A percentile compares a stretch with the other conserved stretches of the same genome.
Conservation (phyloP, 2,329 filamentous ascomycete genomes). For the Colletotrichum liriopes region DNA sequence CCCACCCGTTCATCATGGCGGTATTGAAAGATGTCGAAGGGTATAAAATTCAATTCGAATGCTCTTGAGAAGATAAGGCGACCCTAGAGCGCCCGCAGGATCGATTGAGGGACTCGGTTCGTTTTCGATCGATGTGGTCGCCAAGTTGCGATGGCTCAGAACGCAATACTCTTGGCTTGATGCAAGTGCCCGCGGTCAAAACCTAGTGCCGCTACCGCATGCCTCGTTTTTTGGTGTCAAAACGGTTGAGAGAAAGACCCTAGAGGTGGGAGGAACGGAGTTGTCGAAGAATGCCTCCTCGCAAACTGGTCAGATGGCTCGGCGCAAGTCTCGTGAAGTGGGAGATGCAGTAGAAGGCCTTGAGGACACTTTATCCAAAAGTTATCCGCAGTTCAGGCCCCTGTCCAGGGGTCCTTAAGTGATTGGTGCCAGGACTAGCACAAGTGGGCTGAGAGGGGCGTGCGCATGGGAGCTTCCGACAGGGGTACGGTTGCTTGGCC, state of each 20-base stretch:
- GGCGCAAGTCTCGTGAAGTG: slow-evolving; percentile 39
- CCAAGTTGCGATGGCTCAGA: slow-evolving; percentile 20
- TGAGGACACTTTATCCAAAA: slow-evolving; percentile 46
- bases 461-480: slow-evolving; percentile 32
- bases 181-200: slow-evolving; percentile 41
- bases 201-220: slow-evolving; percentile 31
- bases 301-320: slow-evolving; percentile 31
- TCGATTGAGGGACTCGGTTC: background rate
- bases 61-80: background rate
- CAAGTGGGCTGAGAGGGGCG: slow-evolving; percentile 24
- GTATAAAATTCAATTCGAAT: background rate
- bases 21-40: background rate
- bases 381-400: slow-evolving; percentile 39
- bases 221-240: slow-evolving; percentile 16
- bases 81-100: background rate
- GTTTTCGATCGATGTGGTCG: background rate
- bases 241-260: background rate
- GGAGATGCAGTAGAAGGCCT: slow-evolving; percentile 19
- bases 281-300: slow-evolving; percentile 21
- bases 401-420: slow-evolving; percentile 37
- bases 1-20: slow-evolving; percentile 82
- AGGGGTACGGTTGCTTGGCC: slow-evolving; percentile 20
- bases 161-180: slow-evolving; percentile 25
- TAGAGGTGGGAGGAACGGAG: background rate
- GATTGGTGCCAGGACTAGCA: slow-evolving; percentile 40